Percentiles rank a stretch among this genome's conserved stretches.
Conservation (phyloP, 164 flowering plant species). For the Santalum album region DNA sequence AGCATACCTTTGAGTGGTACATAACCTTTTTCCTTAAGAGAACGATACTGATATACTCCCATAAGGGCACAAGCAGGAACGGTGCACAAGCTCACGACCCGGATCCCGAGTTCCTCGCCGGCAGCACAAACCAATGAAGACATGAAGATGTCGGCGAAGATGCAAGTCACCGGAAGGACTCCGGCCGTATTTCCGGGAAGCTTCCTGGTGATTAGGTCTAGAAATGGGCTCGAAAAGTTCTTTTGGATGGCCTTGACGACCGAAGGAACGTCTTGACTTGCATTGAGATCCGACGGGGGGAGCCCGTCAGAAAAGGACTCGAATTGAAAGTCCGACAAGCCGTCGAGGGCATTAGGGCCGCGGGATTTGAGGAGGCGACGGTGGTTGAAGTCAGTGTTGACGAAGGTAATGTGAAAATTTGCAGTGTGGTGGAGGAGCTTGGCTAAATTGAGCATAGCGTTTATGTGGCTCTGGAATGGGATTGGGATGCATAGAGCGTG, state of each 20-base stretch:
- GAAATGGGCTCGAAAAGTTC: conserved; percentile 25
- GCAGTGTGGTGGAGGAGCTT: conserved; percentile 27
- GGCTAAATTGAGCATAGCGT: conserved; percentile 29
- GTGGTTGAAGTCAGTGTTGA: conserved; percentile 32
- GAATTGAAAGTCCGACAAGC: conserved; percentile 28
- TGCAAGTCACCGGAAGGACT: conserved; percentile 31
- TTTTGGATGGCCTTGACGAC: conserved; percentile 21
- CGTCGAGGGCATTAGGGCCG: conserved; percentile 26
- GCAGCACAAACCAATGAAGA: conserved; percentile 28
- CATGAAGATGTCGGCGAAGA: conserved; percentile 45
- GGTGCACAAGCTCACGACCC: conserved; percentile 34
- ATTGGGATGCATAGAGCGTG: conserved; percentile 34
- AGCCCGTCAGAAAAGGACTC: conserved; percentile 46
- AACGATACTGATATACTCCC: conserved; percentile 23
- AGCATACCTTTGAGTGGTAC: conserved; percentile 40
- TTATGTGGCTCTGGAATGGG: conserved; percentile 36
- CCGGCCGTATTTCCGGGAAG: conserved; percentile 6
- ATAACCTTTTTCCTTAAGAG: conserved; percentile 23
- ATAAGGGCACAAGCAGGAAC: conserved; percentile 44
- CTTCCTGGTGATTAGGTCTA: conserved; percentile 19
- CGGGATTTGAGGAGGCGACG: conserved; percentile 28
- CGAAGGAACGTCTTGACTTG: conserved; percentile 39
- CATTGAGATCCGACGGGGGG: conserved; percentile 24
- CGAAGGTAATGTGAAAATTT: conserved; percentile 27
- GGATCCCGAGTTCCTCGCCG: conserved; percentile 35